Evolutionary conservation across 148 eudicot species (phyloP).

Genomic region (Fallopia convolvulus): DNA sequence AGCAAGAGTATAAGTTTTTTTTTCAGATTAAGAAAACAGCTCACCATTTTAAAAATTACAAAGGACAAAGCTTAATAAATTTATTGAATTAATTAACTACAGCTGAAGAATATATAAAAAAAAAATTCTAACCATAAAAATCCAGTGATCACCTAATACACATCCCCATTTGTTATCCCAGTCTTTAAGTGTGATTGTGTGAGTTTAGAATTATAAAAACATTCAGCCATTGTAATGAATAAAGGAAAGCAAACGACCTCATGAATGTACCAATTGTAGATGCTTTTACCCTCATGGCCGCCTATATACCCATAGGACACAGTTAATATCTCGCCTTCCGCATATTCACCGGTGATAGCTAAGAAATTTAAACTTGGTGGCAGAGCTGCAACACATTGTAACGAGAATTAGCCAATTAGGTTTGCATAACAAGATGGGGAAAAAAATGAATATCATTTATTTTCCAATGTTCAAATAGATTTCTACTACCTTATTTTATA

Average conservation of each 20-base stretch:
- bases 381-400: slow-evolving; percentile 54
- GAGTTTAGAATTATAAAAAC: neutral
- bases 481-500: neutral
- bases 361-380: slow-evolving; percentile 94
- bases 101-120: neutral
- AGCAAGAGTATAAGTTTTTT: neutral
- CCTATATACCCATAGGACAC: slow-evolving; percentile 97
- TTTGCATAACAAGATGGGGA: neutral
- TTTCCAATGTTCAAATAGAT: neutral
- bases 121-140: neutral
- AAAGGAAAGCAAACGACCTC: slow-evolving; percentile 46
- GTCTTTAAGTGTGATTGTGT: neutral
- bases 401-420: slow-evolving; percentile 20
- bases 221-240: neutral
- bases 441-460: neutral
- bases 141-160: neutral
- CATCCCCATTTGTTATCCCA: neutral
- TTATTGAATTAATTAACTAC: neutral
- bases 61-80: neutral
- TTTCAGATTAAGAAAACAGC: neutral
- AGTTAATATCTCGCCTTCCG: slow-evolving; percentile 81
- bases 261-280: slow-evolving; percentile 82
- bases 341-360: slow-evolving; percentile 86
- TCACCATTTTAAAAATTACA: neutral
- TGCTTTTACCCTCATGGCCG: slow-evolving; percentile 96